Conservation (phyloP, 106 monocot genomes). For the Triglochin maritima region DNA sequence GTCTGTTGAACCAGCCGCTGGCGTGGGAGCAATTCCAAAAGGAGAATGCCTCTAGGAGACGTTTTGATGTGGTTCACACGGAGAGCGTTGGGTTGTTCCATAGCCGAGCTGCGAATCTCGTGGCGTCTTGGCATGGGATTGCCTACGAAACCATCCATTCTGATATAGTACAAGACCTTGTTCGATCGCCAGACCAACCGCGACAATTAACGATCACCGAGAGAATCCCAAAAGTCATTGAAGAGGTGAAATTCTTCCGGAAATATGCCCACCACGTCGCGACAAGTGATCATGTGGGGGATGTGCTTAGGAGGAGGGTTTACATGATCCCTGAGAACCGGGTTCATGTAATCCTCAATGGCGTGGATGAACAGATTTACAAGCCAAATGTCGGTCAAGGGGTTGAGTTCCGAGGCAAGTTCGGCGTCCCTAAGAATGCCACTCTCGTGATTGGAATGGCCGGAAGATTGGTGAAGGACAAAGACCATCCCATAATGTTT, state of each 20-base stretch:
- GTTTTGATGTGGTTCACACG: conserved; percentile 64
- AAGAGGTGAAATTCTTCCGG: conserved; percentile 75
- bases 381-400: conserved; percentile 17
- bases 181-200: conserved; percentile 29
- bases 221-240: conserved; percentile 46
- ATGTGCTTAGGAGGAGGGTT: conserved; percentile 64
- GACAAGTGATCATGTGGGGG: conserved; percentile 77
- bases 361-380: conserved; percentile 63
- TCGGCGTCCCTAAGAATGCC: conserved; percentile 44
- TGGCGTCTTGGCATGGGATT: conserved; percentile 87
- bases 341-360: conserved; percentile 71
- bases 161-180: conserved; percentile 66
- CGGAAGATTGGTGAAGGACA: conserved; percentile 79
- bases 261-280: conserved; percentile 76
- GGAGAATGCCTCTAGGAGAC: conserved; percentile 30
- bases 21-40: conserved; percentile 49
- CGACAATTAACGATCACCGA: conserved; percentile 19
- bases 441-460: conserved; percentile 62
- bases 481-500: conserved; percentile 79
- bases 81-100: conserved; percentile 71
- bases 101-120: conserved; percentile 50
- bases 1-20: conserved; percentile 57
- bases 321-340: conserved; percentile 82
- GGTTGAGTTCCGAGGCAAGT: conserved; percentile 25
- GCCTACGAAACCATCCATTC: conserved; percentile 85